These are phyloP conservation scores for Termitomyces sp. DNA, from an alignment of 768 basidiomycete species.

Conservation along the genomic window DNA sequence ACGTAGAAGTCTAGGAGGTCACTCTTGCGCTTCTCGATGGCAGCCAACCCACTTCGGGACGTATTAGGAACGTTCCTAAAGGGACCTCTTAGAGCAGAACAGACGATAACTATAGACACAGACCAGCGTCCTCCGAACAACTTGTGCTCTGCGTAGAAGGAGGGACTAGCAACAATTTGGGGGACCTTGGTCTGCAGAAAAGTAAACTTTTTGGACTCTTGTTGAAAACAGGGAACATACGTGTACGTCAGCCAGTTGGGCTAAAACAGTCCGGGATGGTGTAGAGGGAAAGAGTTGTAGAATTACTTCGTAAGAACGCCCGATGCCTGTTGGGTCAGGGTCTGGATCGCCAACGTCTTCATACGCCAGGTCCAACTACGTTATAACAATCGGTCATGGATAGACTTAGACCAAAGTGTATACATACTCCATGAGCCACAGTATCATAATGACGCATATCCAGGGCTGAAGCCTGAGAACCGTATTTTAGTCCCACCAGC, in stretches of 20 bases:
- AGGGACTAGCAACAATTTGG: conserved; percentile 28
- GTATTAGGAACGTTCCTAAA: conserved; percentile 28
- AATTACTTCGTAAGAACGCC: conserved; percentile 30
- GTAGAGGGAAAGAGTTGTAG: conserved; percentile 30
- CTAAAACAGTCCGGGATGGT: conserved; percentile 23
- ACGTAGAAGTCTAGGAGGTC: conserved; percentile 33
- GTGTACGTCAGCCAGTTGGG: conserved; percentile 24
- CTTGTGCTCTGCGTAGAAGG: conserved; percentile 30
- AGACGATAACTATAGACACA: not conserved
- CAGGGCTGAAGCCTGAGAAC: conserved; percentile 24
- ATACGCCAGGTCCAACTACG: conserved; percentile 31
- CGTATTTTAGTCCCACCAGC: not conserved
- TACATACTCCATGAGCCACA: conserved; percentile 29
- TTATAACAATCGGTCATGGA: not conserved
- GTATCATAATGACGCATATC: conserved; percentile 36
- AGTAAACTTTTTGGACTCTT: not conserved
- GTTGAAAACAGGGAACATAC: conserved; percentile 14
- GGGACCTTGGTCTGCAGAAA: conserved; percentile 22
- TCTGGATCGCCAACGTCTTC: conserved; percentile 35
- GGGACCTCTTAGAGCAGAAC: not conserved
- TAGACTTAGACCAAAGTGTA: not conserved
- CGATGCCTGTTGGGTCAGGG: conserved; percentile 30
- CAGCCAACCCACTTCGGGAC: conserved; percentile 24
- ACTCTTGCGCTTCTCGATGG: conserved; percentile 29
- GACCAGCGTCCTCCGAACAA: conserved; percentile 34